Conservation (phyloP, 768 basidiomycete genomes). For the Neoboletus subvelutipes region DNA sequence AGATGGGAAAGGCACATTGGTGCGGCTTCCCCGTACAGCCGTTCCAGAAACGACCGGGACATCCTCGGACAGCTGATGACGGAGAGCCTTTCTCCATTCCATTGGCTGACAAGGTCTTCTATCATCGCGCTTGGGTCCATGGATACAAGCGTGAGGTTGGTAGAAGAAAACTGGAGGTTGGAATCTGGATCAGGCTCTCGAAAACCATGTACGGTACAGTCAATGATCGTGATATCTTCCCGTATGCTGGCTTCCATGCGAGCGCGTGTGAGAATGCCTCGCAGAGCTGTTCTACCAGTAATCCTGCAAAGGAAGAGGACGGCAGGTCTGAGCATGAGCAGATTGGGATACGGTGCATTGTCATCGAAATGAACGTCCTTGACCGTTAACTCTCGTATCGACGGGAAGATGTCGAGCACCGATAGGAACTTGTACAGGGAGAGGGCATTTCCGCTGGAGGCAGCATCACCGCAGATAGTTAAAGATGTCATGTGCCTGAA, state of each 20-base stretch:
- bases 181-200: not conserved
- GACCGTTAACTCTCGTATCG: slow-evolving; percentile 3
- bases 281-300: not conserved
- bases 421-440: slow-evolving; percentile 7
- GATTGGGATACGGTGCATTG: not conserved
- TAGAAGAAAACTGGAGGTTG: not conserved
- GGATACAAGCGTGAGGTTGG: slow-evolving; percentile 4
- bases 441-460: not conserved
- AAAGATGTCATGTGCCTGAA: slow-evolving; percentile 5
- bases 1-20: slow-evolving; percentile 4
- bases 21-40: not conserved
- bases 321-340: not conserved
- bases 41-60: not conserved
- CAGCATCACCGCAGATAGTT: not conserved
- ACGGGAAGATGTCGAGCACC: slow-evolving; percentile 1
- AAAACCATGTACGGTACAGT: slow-evolving; percentile 4
- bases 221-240: slow-evolving; percentile 2
- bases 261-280: not conserved
- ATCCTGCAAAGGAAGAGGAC: slow-evolving; percentile 2
- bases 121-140: not conserved
- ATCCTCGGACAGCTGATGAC: slow-evolving; percentile 4
- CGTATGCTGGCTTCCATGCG: not conserved
- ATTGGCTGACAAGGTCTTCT: slow-evolving; percentile 6
- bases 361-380: slow-evolving; percentile 7
- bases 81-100: slow-evolving; percentile 6